Base-by-base conservation (phyloP, 352 stramenopile genomes). In the Phytophthora vignae region DNA sequence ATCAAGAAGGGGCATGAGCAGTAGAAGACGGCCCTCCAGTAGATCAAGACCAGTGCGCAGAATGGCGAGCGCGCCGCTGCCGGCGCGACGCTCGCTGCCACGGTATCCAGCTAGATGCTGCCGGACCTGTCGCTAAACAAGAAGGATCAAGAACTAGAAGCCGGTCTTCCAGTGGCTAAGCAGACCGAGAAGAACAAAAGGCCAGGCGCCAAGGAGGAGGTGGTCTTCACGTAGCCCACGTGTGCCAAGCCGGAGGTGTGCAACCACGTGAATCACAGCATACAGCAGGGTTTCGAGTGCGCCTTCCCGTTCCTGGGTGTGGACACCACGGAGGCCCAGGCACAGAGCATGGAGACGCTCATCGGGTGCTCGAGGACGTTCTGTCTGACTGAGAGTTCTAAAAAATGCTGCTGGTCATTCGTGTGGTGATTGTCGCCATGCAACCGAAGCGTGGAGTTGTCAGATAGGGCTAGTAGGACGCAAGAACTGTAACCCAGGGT, bases 171-270 rank as follows among this genome's bases (percentile, higher is more conserved):
- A 92, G 65, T 95, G 87, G 84, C 87, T 48, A 95, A 95, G 74
- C 85, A 95, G 76, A 84, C 84, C 29, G 93, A 95, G 63, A 95
- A 95, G 75, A 93, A 93, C 78, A 95, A 92, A 69, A 85, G 88
- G 38, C 8, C 65, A 48, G 64, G 71, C 42, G 83, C 84, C 9
- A 76, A 88, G 71, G 87, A 91, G 61, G 60, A 60, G 15, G 87
- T 92, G 38, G 81, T 84, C 14, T 77, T 73, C 33, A 22, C 21
- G 21, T 22, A 1, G 21, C 21, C 21, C 21, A 1, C 21, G 21
- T 22, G 21, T 22, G 21, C 82, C 86, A 62, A 92, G 87, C 84
- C 85, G 79, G 81, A 95, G 62, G 61, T 90, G 71, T 85, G 86
- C 67, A 90, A 90, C 61, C 87, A 85, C 58, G 69, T 82, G 48